Conservation (phyloP, 1,284 basidiomycete genomes). For the Pterulicium gracile region DNA sequence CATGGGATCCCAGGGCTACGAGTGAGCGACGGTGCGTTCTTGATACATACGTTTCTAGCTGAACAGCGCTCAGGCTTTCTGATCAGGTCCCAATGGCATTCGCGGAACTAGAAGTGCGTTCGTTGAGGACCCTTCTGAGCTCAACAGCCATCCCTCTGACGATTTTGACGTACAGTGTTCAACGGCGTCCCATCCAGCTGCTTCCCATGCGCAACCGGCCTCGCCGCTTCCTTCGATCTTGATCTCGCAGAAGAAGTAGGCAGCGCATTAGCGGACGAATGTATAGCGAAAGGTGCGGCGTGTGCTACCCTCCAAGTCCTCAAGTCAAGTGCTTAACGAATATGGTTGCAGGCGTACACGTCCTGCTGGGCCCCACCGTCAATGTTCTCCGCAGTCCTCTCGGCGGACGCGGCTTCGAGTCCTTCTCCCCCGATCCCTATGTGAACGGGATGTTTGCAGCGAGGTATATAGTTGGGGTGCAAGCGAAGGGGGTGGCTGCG, state of each 20-base stretch:
- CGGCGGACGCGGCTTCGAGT: conserved; percentile 9
- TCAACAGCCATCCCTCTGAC: neutral
- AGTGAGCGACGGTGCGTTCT: too few relatives aligned
- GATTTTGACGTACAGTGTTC: neutral
- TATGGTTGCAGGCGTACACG: neutral
- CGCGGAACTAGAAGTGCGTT: neutral
- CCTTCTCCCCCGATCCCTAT: conserved; percentile 36
- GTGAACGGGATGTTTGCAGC: conserved; percentile 35
- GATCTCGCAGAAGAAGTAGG: neutral
- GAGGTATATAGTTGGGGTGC: conserved; percentile 41
- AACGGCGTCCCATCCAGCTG: neutral
- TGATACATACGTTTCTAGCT: neutral
- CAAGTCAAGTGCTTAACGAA: too few relatives aligned
- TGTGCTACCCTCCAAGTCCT: neutral
- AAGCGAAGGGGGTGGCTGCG: conserved; percentile 35
- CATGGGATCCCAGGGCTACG: too few relatives aligned
- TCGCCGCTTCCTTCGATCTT: neutral
- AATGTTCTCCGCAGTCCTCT: neutral
- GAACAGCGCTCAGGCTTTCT: neutral
- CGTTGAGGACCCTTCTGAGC: neutral
- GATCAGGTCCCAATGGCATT: neutral
- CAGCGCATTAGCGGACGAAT: neutral
- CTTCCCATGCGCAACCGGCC: neutral
- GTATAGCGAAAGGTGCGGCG: neutral
- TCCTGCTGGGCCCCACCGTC: neutral